Base-by-base conservation (phyloP, 106 monocot species). In the Apostasia shenzhenica region DNA sequence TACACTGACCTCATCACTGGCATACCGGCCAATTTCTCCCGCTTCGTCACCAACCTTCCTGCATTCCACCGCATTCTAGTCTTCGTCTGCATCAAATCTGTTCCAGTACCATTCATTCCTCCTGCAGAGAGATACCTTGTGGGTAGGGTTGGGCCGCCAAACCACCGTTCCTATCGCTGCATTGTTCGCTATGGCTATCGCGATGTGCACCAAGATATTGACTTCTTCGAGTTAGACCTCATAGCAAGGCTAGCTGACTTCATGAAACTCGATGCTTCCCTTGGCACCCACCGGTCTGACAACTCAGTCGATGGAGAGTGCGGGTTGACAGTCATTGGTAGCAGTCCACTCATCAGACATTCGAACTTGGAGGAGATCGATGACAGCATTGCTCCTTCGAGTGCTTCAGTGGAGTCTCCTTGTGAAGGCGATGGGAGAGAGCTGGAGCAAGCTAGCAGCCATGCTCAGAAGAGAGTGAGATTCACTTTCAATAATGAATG, bases 21-120 rank as follows among this genome's bases (percentile, higher is more conserved):
- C 6, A 68, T 88, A 2, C 88, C 88, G 0, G 72, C 88, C 5
- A 88, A 82, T 65, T 88, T 88, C 77, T 88, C 88, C 49, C 88
- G 76, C 51, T 88, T 88, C 61, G 84, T 88, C 47, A 88, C 88
- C 49, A 88, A 88, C 70, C 81, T 88, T 42, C 88, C 88, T 8
- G 88, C 88, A 64, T 88, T 84, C 82, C 88, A 88, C 74, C 79
- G 68, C 1, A 67, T 88, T 5, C 66, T 88, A 5, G 88, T 88
- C 55, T 84, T 88, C 39, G 84, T 88, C 0, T 88, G 88, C 39
- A 73, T 88, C 48, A 88, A 88, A 41, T 84, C 67, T 14, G 75
- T 88, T 38, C 88, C 88, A 2, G 88, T 88, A 4, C 88, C 88
- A 2, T 71, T 65, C 12, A 82, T 88, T 14, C 84, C 81, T 10